Conservation (phyloP, 2,329 filamentous ascomycete genomes). For the Teratosphaeria gauchensis region DNA sequence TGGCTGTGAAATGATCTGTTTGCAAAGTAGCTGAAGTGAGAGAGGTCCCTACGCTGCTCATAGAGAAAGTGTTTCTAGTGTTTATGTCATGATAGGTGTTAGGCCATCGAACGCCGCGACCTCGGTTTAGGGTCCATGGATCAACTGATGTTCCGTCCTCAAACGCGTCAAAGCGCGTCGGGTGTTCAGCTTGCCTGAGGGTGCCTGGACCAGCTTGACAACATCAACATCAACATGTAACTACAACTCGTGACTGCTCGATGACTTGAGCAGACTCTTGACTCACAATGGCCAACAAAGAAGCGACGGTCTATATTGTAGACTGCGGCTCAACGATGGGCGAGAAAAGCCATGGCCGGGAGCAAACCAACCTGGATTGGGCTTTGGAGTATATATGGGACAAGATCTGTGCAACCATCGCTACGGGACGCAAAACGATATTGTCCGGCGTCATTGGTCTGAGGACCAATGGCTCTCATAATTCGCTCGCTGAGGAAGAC, state of each 20-base stretch:
- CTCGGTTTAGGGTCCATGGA: not conserved
- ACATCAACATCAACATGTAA: not conserved
- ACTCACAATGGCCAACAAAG: constrained; percentile 71
- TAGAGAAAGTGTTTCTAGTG: not conserved
- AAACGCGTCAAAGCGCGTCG: not conserved
- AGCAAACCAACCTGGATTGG: constrained; percentile 77
- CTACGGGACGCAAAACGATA: constrained; percentile 63
- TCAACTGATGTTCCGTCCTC: not conserved
- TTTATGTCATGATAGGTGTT: not conserved
- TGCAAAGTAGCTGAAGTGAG: not conserved
- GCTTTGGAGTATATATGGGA: constrained; percentile 91
- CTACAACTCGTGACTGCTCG: not conserved
- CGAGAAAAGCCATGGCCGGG: constrained; percentile 57
- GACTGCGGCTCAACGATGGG: constrained; percentile 84
- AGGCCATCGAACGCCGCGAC: not conserved
- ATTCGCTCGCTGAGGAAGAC: constrained; percentile 55
- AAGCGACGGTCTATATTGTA: constrained; percentile 84
- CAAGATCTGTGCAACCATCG: constrained; percentile 65
- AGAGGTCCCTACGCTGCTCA: not conserved
- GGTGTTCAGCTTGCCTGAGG: not conserved
- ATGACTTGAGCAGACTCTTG: not conserved
- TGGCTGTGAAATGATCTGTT: not conserved
- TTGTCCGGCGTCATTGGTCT: constrained; percentile 73
- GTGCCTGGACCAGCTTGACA: not conserved
- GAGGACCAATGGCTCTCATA: constrained; percentile 65